Base-by-base conservation (phyloP, 176 grass and related monocot genomes). In the Carex kokanica region DNA sequence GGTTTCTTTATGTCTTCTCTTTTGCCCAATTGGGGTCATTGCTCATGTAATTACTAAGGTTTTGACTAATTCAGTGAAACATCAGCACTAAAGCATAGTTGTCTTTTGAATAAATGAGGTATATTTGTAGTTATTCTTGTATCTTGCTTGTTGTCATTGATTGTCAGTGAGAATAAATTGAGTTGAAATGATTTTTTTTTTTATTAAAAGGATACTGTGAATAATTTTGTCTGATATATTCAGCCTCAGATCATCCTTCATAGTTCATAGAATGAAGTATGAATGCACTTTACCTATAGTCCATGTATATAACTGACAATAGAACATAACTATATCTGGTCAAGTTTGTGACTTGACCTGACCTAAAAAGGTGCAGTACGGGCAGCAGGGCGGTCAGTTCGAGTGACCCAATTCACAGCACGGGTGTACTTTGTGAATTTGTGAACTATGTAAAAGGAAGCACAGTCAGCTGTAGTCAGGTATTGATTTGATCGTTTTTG, bases 1-100 rank as follows among this genome's bases (percentile, higher is more conserved):
- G 1, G 83, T 96, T 59, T 96, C 89, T 17, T 59, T 99, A 15
- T 99, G 97, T 87, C 83, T 99, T 63, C 88, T 99, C 8, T 99
- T 96, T 87, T 99, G 97, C 78, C 97, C 93, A 15, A 71, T 96
- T 12, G 97, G 97, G 45, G 93, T 99, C 21, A 67, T 87, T 13
- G 43, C 85, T 69, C 93, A 99, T 81, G 88, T 74, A 23, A 20
- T 93, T 7, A 99, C 97, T 0, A 96, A 95, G 84, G 78, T 88
- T 78, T 36, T 99, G 47, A 13, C 72, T 0, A 67, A 89, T 52
- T 36, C 83, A 9, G 78, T 51, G 13, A 89, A 78, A 72, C 79
- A 82, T 66, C 60, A 66, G 23, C 80, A 82, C 47, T 82, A 51
- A 81, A 60, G n/a, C 58, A 64, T 45, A 23, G 34, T 62, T 62